These are phyloP conservation scores for Chytriomyces sp. DNA, from an alignment of 192 early-diverging fungal genomes.

Conservation along the genomic window DNA sequence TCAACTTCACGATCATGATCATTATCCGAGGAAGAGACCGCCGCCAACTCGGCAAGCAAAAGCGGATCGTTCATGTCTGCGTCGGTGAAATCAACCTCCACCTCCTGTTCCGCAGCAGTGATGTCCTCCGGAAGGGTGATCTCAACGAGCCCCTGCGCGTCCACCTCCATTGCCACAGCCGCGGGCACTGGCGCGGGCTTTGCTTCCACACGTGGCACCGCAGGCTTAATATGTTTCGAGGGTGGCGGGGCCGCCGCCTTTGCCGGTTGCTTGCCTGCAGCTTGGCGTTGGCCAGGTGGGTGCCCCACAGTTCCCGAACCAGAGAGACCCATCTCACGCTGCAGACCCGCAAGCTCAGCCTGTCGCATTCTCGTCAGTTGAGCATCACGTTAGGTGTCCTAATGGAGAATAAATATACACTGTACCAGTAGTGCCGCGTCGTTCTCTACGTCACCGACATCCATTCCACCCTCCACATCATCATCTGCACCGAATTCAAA, in stretches of 20 bases:
- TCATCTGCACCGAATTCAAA: background rate
- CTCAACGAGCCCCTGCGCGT: background rate
- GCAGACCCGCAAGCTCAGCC: conserved; percentile 16
- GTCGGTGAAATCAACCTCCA: conserved; percentile 67
- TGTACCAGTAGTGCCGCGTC: conserved; percentile 39
- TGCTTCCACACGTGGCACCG: too few relatives aligned
- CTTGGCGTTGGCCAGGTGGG: too few relatives aligned
- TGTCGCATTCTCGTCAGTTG: background rate
- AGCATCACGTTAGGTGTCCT: background rate
- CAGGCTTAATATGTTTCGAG: background rate
- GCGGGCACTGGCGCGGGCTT: background rate
- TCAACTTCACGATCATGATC: background rate
- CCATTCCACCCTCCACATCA: background rate
- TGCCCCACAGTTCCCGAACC: too few relatives aligned
- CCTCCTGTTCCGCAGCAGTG: conserved; percentile 50
- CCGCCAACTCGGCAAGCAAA: conserved; percentile 55
- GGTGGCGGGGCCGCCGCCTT: background rate
- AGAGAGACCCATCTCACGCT: background rate
- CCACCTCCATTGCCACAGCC: background rate
- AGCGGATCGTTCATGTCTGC: conserved; percentile 76
- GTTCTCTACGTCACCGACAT: conserved; percentile 35
- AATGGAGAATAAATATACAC: background rate
- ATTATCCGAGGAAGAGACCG: conserved; percentile 23
- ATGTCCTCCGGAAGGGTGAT: background rate
- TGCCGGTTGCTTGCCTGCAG: too few relatives aligned